phyloP scores from a whole-genome alignment of 2,329 filamentous ascomycete genomes.

The Coleophoma cylindrospora region DNA sequence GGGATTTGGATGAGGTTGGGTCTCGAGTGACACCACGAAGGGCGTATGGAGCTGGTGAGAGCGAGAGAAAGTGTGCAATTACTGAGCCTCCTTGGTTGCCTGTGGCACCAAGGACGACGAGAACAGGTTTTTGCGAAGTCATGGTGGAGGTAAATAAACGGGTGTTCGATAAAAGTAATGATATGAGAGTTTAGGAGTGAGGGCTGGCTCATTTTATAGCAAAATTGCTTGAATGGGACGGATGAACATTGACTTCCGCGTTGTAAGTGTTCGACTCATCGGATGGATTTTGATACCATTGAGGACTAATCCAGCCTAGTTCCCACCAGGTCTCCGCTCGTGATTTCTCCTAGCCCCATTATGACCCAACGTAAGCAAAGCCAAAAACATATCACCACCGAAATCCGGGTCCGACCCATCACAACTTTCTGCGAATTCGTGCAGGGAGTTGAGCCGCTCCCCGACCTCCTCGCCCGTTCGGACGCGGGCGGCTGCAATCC shows the following conservation, averaged over 20 bases:
- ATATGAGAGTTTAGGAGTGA: conserved; percentile 1
- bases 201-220: conserved; percentile 2
- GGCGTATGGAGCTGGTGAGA: conserved; percentile 30
- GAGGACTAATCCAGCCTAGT: conserved; percentile 1
- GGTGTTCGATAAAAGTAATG: conserved; percentile 1
- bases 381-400: conserved; percentile 4
- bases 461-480: conserved; percentile 4
- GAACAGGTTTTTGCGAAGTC: conserved; percentile 22
- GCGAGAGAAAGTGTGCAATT: conserved; percentile 32
- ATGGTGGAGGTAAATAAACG: not conserved
- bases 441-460: conserved; percentile 1
- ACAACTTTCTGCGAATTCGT: conserved; percentile 4
- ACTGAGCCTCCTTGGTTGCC: conserved; percentile 44
- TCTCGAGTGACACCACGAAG: conserved; percentile 42
- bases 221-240: not conserved
- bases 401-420: conserved; percentile 1
- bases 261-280: conserved; percentile 2
- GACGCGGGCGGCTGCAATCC: conserved; percentile 5
- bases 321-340: conserved; percentile 3
- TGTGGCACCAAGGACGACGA: conserved; percentile 38
- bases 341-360: conserved; percentile 1
- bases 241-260: not conserved
- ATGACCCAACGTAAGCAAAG: conserved; percentile 1
- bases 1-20: conserved; percentile 31
- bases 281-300: not conserved